These are phyloP conservation scores for Nothomitra cinnamomea DNA, from an alignment of 2,329 filamentous ascomycete genomes.

Conservation along the genomic window DNA sequence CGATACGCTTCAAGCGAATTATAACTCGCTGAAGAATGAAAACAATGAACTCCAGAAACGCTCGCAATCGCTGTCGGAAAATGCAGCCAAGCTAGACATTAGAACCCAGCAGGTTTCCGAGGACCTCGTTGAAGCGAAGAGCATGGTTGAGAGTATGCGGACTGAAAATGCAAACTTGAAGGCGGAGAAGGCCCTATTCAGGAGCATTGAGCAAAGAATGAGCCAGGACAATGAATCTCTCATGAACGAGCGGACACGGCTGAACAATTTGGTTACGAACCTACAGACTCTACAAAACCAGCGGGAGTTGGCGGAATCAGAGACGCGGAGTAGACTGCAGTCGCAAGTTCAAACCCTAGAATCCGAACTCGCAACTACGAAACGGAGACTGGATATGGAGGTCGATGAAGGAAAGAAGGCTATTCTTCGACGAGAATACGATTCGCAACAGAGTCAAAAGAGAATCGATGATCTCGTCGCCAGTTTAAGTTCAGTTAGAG, in stretches of 20 bases:
- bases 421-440: slow-evolving; percentile 72
- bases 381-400: slow-evolving; percentile 71
- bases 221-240: slow-evolving; percentile 76
- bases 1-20: slow-evolving; percentile 81
- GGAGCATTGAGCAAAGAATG: slow-evolving; percentile 77
- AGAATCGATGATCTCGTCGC: slow-evolving; percentile 81
- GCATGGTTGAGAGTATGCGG: slow-evolving; percentile 67
- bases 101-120: slow-evolving; percentile 83
- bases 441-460: slow-evolving; percentile 73
- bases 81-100: slow-evolving; percentile 76
- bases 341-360: slow-evolving; percentile 63
- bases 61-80: slow-evolving; percentile 58
- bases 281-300: slow-evolving; percentile 86
- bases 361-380: slow-evolving; percentile 57
- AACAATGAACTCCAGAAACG: slow-evolving; percentile 78
- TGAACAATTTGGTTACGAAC: slow-evolving; percentile 68
- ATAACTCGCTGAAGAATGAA: slow-evolving; percentile 64
- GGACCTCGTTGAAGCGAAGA: slow-evolving; percentile 74
- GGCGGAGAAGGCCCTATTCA: slow-evolving; percentile 88
- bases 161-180: slow-evolving; percentile 87
- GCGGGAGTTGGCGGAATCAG: slow-evolving; percentile 67
- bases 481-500: slow-evolving; percentile 62
- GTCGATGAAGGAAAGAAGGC: slow-evolving; percentile 71
- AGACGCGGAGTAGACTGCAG: slow-evolving; percentile 66
- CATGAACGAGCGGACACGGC: slow-evolving; percentile 64